phyloP scores from a whole-genome alignment of 441 rosid genomes.

The Aquilaria agallochum region DNA sequence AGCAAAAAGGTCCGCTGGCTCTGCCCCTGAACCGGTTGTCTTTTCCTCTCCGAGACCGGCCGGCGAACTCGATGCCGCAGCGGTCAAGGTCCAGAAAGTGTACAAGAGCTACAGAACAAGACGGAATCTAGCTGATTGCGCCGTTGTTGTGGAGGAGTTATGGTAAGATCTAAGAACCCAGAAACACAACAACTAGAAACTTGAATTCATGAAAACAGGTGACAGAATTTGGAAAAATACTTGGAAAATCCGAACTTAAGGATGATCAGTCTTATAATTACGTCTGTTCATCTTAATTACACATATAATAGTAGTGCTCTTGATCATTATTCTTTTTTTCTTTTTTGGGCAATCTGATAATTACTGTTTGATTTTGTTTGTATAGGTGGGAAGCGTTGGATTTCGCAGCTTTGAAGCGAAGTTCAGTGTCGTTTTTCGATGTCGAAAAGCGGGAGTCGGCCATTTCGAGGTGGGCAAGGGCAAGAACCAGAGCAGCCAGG shows the following conservation, averaged over 20 bases:
- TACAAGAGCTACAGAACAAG: slow-evolving; percentile 70
- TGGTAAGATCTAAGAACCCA: slow-evolving; percentile 31
- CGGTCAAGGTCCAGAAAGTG: slow-evolving; percentile 62
- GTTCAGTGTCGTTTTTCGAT: slow-evolving; percentile 41
- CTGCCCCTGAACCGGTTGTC: slow-evolving; percentile 44
- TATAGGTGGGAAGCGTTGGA: slow-evolving; percentile 66
- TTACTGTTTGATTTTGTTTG: no score
- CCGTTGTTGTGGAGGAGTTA: slow-evolving; percentile 61
- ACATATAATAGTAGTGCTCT: no score
- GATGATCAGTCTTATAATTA: no score
- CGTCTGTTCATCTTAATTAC: no score
- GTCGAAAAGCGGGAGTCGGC: slow-evolving; percentile 55
- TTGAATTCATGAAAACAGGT: no score
- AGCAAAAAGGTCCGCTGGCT: slow-evolving; percentile 13
- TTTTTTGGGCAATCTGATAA: no score
- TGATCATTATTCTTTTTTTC: no score
- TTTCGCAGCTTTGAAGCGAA: slow-evolving; percentile 41
- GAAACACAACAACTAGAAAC: no score
- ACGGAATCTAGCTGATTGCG: slow-evolving; percentile 70
- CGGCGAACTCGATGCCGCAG: slow-evolving; percentile 74
- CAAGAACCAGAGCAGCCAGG: slow-evolving; percentile 70
- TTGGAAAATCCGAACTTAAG: no score
- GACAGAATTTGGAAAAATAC: no score
- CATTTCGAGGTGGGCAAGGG: slow-evolving; percentile 63
- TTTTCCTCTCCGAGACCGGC: slow-evolving; percentile 63